A percentile compares a stretch with the other conserved stretches of the same genome.
Evolutionary conservation across 2,329 filamentous ascomycete species (phyloP).

Genomic region (Rasamsonia emersonii): DNA sequence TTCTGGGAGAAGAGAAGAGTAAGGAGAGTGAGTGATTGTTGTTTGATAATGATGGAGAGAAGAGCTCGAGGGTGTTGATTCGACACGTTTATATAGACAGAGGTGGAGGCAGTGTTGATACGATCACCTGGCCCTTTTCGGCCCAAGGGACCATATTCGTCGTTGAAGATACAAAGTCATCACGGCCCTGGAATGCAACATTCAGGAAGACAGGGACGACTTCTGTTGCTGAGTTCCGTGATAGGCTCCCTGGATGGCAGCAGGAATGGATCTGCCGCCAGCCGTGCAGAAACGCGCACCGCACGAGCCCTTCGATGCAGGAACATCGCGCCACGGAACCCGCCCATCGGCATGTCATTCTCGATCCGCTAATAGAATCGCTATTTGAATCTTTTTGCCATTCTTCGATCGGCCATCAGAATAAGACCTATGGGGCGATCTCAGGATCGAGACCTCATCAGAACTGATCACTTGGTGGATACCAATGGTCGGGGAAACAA

Average conservation of each 20-base stretch:
- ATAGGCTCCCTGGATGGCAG: slow-evolving; percentile 6
- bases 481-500: too few species aligned
- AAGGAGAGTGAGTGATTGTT: slow-evolving; percentile 21
- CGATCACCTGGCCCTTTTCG: slow-evolving; percentile 5
- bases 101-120: slow-evolving; percentile 14
- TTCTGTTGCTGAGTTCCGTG: slow-evolving; percentile 9
- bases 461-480: too few species aligned
- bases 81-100: slow-evolving; percentile 25
- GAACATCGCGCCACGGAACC: too few species aligned
- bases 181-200: slow-evolving; percentile 22
- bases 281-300: not conserved
- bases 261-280: slow-evolving; percentile 20
- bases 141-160: slow-evolving; percentile 8
- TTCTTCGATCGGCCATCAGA: too few species aligned
- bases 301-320: slow-evolving; percentile 6
- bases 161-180: slow-evolving; percentile 6
- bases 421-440: too few species aligned
- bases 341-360: too few species aligned
- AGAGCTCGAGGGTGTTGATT: slow-evolving; percentile 9
- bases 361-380: not conserved
- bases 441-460: too few species aligned
- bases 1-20: slow-evolving; percentile 18
- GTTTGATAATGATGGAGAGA: slow-evolving; percentile 19
- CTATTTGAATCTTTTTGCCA: too few species aligned
- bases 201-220: slow-evolving; percentile 15